Evolutionary conservation across 176 grass and related monocot genomes (phyloP), one percentile per base, ranked within the genome.

Genomic region (Rhynchospora breviuscula): DNA sequence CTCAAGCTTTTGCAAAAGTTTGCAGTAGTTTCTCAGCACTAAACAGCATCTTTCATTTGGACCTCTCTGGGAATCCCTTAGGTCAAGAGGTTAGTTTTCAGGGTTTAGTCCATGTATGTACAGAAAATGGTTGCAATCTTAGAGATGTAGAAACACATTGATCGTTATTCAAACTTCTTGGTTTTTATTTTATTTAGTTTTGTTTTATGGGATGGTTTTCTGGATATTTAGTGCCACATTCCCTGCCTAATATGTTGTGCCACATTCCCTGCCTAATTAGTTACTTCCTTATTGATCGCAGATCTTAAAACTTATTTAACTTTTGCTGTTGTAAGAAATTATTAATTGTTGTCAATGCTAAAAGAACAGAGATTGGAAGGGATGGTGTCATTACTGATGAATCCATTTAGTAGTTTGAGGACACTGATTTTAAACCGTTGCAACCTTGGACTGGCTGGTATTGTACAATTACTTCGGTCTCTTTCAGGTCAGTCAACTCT

Each of bases 61-160:
- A 95, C 49, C 78, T 98, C 8, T 87, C 79, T 87, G 88, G 88
- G 69, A 95, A 95, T 89, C 85, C 80, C 64, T 85, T 98, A 18
- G 76, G 75, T 65, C 76, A 85, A 51, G 91, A 95, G 96, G 95
- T 98, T 90, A 49, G 71, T 84, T 59, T 83, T 84, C 22, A 35
- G n/a, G n/a, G 25, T 74, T 74, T 74, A 52, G 14, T 70, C 44
- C 67, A 70, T 19, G 44, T 43, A 46, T 19, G 19, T 74, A 6
- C 51, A 51, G 13, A 74, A 74, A 21, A 74, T 19, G 69, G 67
- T 70, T 49, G 69, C 69, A 73, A 9, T 73, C n/a, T 47, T 51
- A 4, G 33, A 35, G 33, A 35, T 35, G 33, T 35, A 35, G 33
- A 35, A 35, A 35, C 19, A 22, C 19, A 8, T 58, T 4, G 18